Conservation (phyloP, 768 basidiomycete genomes). For the Wakefieldia striispora region DNA sequence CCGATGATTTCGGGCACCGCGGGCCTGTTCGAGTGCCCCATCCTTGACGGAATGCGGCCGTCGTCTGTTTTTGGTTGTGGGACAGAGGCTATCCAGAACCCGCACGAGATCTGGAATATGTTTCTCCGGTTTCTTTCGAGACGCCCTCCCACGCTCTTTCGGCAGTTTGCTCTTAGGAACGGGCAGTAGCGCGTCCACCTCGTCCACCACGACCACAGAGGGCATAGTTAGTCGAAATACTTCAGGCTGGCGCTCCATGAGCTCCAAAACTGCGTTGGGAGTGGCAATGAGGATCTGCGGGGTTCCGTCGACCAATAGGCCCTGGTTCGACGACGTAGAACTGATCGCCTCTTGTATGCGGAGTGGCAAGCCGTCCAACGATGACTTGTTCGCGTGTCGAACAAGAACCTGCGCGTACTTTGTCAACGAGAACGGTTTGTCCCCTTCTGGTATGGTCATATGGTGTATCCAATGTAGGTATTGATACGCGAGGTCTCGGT, state of each 20-base stretch:
- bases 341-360: slow-evolving; percentile 30
- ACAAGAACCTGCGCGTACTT: slow-evolving; percentile 60
- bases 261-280: slow-evolving; percentile 64
- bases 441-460: slow-evolving; percentile 37
- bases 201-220: slow-evolving; percentile 67
- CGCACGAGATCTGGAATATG: slow-evolving; percentile 61
- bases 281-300: slow-evolving; percentile 74
- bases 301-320: slow-evolving; percentile 38
- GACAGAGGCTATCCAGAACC: slow-evolving; percentile 58
- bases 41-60: not conserved
- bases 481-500: slow-evolving; percentile 70
- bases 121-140: slow-evolving; percentile 40
- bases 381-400: slow-evolving; percentile 41
- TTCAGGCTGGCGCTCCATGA: slow-evolving; percentile 42
- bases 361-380: slow-evolving; percentile 17
- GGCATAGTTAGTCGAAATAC: slow-evolving; percentile 47
- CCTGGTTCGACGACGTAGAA: slow-evolving; percentile 31
- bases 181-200: slow-evolving; percentile 71
- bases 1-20: slow-evolving; percentile 14
- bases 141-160: slow-evolving; percentile 36
- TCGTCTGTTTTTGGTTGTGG: slow-evolving; percentile 24
- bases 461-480: slow-evolving; percentile 62
- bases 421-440: slow-evolving; percentile 34
- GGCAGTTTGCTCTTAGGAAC: slow-evolving; percentile 39
- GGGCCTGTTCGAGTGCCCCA: slow-evolving; percentile 6